Conservation (phyloP, 108 stramenopile genomes). For the Pseudonitzschia multiseries region DNA sequence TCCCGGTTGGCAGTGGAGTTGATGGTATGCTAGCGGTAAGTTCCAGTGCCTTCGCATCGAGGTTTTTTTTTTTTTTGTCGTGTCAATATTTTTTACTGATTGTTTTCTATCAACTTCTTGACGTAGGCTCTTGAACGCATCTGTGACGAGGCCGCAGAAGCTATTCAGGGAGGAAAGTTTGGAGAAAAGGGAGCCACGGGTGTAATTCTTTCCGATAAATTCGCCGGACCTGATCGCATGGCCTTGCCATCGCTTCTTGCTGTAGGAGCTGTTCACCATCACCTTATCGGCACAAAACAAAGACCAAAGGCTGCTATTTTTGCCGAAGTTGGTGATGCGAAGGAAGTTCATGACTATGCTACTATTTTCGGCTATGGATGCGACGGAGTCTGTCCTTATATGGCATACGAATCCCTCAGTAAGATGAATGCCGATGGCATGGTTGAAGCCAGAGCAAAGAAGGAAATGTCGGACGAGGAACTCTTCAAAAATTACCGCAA, state of each 20-base stretch:
- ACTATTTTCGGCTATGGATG: constrained; percentile 93
- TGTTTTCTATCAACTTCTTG: constrained; percentile 14
- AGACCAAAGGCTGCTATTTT: constrained; percentile 94
- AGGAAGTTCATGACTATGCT: constrained; percentile 95
- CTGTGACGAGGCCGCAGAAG: constrained; percentile 90
- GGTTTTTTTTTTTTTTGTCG: background rate
- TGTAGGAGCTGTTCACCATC: constrained; percentile 97
- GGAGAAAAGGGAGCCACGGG: constrained; percentile 84
- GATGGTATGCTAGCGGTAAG: constrained; percentile 90
- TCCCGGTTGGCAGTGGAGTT: constrained; percentile 82
- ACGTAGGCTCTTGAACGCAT: constrained; percentile 87
- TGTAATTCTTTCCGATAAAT: constrained; percentile 87
- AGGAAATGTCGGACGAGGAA: constrained; percentile 81
- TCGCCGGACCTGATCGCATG: constrained; percentile 87
- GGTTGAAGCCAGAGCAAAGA: constrained; percentile 85
- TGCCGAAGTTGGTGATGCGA: constrained; percentile 94
- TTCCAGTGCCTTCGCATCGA: background rate
- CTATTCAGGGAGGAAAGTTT: constrained; percentile 76
- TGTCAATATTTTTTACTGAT: constrained; percentile 3
- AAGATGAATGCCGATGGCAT: constrained; percentile 93
- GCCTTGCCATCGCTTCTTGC: constrained; percentile 92
- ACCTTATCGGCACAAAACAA: constrained; percentile 92
- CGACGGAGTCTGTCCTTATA: constrained; percentile 95
- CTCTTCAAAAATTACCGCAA: constrained; percentile 92
- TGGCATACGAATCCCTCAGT: constrained; percentile 95